A percentile compares a stretch with the other conserved stretches of the same genome.
Conservation (phyloP, 768 basidiomycete genomes). For the Psilocybe cubensis region DNA sequence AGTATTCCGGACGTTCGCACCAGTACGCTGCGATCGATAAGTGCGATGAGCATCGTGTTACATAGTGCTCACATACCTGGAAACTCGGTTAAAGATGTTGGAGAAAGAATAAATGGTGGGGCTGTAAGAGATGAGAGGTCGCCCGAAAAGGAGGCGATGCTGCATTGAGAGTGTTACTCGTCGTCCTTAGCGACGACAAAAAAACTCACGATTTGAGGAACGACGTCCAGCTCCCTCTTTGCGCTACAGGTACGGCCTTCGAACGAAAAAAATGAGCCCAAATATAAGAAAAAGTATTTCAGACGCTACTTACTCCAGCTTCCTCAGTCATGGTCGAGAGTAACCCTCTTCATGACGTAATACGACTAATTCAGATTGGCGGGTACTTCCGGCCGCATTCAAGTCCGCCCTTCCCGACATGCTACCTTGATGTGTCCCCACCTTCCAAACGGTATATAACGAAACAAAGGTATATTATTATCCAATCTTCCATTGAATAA, state of each 20-base stretch:
- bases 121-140: slow-evolving; percentile 86
- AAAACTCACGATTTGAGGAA: slow-evolving; percentile 86
- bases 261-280: background rate
- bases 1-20: slow-evolving; percentile 93
- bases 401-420: no score
- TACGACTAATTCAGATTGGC: slow-evolving; percentile 1
- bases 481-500: no score
- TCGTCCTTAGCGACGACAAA: slow-evolving; percentile 6
- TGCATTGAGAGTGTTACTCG: slow-evolving; percentile 30
- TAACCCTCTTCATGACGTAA: slow-evolving; percentile 13
- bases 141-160: slow-evolving; percentile 85
- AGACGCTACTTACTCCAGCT: slow-evolving; percentile 7
- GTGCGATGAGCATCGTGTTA: slow-evolving; percentile 7
- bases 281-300: background rate
- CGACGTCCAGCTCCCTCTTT: slow-evolving; percentile 86
- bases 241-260: slow-evolving; percentile 78
- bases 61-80: slow-evolving; percentile 57
- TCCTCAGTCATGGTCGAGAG: slow-evolving; percentile 26
- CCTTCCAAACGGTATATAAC: no score
- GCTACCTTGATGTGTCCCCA: no score
- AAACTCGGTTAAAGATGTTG: slow-evolving; percentile 89
- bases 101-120: slow-evolving; percentile 91
- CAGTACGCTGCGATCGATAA: slow-evolving; percentile 73
- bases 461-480: no score
- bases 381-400: no score